These are phyloP conservation scores for Phytopythium boreale DNA, from an alignment of 352 stramenopile species.

Conservation along the genomic window DNA sequence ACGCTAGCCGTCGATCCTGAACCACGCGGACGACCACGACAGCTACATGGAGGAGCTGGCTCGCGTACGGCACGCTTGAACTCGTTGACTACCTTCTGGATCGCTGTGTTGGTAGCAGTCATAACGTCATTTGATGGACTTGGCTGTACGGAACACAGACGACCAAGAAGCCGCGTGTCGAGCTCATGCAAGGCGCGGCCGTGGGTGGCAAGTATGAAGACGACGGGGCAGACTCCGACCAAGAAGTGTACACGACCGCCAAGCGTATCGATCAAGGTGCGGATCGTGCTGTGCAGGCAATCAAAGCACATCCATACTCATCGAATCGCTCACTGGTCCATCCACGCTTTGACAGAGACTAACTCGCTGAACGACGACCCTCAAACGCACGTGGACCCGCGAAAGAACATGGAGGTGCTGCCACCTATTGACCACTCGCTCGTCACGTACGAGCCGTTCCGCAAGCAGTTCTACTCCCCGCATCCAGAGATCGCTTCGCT, in stretches of 20 bases:
- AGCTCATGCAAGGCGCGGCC: background rate
- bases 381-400: constrained; percentile 23
- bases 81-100: background rate
- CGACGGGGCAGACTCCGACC: constrained; percentile 47
- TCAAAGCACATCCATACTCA: background rate
- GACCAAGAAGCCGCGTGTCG: constrained; percentile 30
- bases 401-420: constrained; percentile 77
- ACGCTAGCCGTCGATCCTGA: constrained; percentile 27
- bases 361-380: background rate
- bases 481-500: constrained; percentile 40
- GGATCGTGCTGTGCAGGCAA: background rate
- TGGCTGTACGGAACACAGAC: constrained; percentile 16
- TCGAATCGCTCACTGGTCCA: background rate
- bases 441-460: constrained; percentile 81
- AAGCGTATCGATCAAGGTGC: constrained; percentile 38
- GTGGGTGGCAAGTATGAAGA: constrained; percentile 1
- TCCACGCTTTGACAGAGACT: background rate
- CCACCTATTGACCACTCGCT: constrained; percentile 60
- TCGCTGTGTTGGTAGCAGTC: background rate
- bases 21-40: constrained; percentile 29
- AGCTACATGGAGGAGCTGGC: constrained; percentile 29
- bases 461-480: constrained; percentile 70
- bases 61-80: constrained; percentile 14
- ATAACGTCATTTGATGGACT: background rate
- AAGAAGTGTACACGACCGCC: constrained; percentile 72